Evolutionary conservation across 2,329 filamentous ascomycete species (phyloP), one percentile per base, ranked within the genome.

Genomic region (Dactylonectria estremocensis): DNA sequence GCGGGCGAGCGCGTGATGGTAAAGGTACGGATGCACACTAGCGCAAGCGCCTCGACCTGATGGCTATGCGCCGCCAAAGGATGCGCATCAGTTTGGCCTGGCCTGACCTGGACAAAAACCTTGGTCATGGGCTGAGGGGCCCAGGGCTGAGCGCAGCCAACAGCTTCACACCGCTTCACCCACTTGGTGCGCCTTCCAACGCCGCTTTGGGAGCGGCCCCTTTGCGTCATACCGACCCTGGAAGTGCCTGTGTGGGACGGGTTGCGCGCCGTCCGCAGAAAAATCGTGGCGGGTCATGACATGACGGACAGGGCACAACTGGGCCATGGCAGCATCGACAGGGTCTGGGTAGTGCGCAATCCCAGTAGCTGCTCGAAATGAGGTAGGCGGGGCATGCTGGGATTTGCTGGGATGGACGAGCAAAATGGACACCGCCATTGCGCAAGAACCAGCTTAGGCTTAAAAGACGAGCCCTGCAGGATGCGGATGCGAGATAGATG

Each of bases 11-110:
- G 68, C 64, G 67, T 63, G 69, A 72, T 74, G 64, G 72, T 69
- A 67, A 69, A 72, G 71, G 74, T 77, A 71, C 70, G 76, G 72
- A 74, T 72, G 69, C 74, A 69, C 67, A 69, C 72, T 76, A 76
- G 74, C 64, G 73, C 57, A 46, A 24, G 37, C 35, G 49, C 49
- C 24, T 28, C 49, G n/a, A 16, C 24, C 31, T 40, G 24, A 28
- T 18, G 24, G 46, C 64, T 52, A 62, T 35, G 56, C 53, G 69
- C 57, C 67, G 62, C 64, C 69, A 67, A 69, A 62, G 72, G 61
- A 61, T 61, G 67, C 63, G 46, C 46, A 35, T 35, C 56, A 40
- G 16, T 49, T 22, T 20, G 20, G 66, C 48, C 68, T 66, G 64
- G 71, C 50, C 68, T 70, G 67, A 65, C 67, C 53, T 64, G 57